Conservation (phyloP, 1,139 yeast species). For the Magnusiomyces magnusii region DNA sequence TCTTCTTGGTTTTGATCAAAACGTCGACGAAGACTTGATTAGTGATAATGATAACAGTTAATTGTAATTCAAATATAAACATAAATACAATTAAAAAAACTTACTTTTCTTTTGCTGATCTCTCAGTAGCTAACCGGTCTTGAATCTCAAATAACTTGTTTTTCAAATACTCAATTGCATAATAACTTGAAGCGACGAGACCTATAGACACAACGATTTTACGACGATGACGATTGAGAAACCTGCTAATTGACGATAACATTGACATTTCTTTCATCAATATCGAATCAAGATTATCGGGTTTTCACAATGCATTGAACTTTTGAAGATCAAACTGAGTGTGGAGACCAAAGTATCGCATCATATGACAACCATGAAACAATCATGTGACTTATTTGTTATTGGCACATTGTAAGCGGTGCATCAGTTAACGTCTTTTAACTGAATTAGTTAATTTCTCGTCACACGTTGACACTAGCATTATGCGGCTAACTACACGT, state of each 20-base stretch:
- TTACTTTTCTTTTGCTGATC: slow-evolving; percentile 55
- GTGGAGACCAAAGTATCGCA: too few species aligned
- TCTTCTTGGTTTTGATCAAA: slow-evolving; percentile 92
- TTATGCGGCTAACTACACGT: too few species aligned
- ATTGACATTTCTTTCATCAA: slow-evolving; percentile 33
- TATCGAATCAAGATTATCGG: too few species aligned
- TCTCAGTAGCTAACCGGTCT: slow-evolving; percentile 62
- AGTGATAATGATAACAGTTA: slow-evolving; percentile 2
- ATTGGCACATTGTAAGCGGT: too few species aligned
- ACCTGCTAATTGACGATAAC: slow-evolving; percentile 45
- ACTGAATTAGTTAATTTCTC: too few species aligned
- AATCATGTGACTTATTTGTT: too few species aligned
- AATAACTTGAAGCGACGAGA: slow-evolving; percentile 49
- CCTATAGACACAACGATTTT: slow-evolving; percentile 54
- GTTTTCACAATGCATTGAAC: too few species aligned
- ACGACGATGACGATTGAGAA: slow-evolving; percentile 55
- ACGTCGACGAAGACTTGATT: slow-evolving; percentile 37
- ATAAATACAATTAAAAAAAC: background rate
- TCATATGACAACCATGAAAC: too few species aligned
- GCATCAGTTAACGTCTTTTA: too few species aligned
- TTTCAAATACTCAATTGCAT: slow-evolving; percentile 52
- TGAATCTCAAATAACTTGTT: slow-evolving; percentile 59
- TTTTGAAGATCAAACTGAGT: too few species aligned
- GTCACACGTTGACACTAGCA: too few species aligned
- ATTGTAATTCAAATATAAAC: background rate